Evolutionary conservation across 2,329 filamentous ascomycete species (phyloP).

Genomic region (Sporothrix pseudoabietina): DNA sequence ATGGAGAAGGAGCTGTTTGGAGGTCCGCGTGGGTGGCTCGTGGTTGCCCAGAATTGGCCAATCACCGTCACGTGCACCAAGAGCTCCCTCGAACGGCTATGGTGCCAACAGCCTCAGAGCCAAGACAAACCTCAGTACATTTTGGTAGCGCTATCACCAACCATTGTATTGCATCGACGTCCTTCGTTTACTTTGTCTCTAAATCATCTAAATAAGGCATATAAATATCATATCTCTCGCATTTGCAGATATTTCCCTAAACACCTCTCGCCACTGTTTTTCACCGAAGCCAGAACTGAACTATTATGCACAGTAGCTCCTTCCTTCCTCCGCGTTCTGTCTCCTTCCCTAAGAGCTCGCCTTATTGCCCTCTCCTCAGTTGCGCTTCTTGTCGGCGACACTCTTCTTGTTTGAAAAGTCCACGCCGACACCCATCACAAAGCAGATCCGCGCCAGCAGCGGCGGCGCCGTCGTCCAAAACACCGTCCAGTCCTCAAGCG

Average conservation of each 20-base stretch:
- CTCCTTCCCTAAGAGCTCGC: neutral
- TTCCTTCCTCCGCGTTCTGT: neutral
- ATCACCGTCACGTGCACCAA: slow-evolving; percentile 20
- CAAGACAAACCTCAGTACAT: neutral
- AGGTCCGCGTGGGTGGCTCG: neutral
- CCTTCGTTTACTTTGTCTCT: slow-evolving; percentile 1
- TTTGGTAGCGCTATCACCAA: neutral
- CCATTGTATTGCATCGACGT: neutral
- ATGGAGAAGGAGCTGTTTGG: neutral
- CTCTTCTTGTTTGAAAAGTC: neutral
- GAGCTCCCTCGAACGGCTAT: neutral
- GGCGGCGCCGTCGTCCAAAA: slow-evolving; percentile 39
- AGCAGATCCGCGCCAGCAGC: slow-evolving; percentile 38
- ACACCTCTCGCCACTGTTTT: neutral
- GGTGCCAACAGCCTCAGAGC: neutral
- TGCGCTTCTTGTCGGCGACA: neutral
- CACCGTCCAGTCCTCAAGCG: slow-evolving; percentile 38
- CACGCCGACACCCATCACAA: slow-evolving; percentile 41
- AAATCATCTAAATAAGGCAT: neutral
- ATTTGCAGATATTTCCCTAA: too few species aligned
- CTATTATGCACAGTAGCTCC: neutral
- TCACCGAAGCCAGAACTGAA: neutral
- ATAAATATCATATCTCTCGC: neutral
- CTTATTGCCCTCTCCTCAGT: neutral
- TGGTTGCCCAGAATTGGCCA: slow-evolving; percentile 5